A percentile compares a stretch with the other conserved stretches of the same genome.
Evolutionary conservation across 1,284 basidiomycete species (phyloP).

Genomic region (Dichomitus squalens): DNA sequence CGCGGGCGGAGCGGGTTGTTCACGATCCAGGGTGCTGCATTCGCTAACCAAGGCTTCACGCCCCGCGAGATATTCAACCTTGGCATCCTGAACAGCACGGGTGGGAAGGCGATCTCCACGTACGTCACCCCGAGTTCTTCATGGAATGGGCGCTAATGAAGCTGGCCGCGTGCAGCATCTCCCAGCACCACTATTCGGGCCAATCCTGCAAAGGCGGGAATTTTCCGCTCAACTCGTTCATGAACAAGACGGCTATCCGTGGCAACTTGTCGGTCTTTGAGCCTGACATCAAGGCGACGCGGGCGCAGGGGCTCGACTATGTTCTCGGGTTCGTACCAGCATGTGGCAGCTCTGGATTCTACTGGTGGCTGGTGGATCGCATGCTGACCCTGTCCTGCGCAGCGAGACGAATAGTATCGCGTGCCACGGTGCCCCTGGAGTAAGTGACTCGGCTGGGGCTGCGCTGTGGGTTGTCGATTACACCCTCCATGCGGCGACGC

Average conservation of each 20-base stretch:
- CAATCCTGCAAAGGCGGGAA: conserved; percentile 54
- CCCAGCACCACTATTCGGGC: conserved; percentile 66
- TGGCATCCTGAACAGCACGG: conserved; percentile 35
- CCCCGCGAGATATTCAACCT: conserved; percentile 50
- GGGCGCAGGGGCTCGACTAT: conserved; percentile 52
- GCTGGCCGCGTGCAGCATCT: conserved; percentile 44
- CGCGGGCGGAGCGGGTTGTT: conserved; percentile 33
- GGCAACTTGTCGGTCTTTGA: conserved; percentile 54
- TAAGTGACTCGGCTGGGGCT: conserved; percentile 71
- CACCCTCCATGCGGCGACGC: conserved; percentile 46
- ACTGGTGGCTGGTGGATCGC: not conserved
- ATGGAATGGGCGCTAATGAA: not conserved
- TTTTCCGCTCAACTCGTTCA: conserved; percentile 55
- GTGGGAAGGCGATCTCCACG: conserved; percentile 37
- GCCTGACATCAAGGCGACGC: conserved; percentile 52
- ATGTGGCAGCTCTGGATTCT: not conserved
- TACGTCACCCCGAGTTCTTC: conserved; percentile 24
- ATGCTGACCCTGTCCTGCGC: not conserved
- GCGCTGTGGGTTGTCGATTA: conserved; percentile 74
- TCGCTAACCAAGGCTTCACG: conserved; percentile 58
- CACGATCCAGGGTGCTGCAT: conserved; percentile 55
- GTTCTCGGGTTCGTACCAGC: conserved; percentile 51
- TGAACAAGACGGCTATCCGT: conserved; percentile 61
- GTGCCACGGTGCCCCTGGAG: conserved; percentile 62
- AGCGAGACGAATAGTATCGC: conserved; percentile 38